A percentile compares a stretch with the other conserved stretches of the same genome.
phyloP scores from a whole-genome alignment of 345 rosid species.

The Eucalyptus cloeziana region DNA sequence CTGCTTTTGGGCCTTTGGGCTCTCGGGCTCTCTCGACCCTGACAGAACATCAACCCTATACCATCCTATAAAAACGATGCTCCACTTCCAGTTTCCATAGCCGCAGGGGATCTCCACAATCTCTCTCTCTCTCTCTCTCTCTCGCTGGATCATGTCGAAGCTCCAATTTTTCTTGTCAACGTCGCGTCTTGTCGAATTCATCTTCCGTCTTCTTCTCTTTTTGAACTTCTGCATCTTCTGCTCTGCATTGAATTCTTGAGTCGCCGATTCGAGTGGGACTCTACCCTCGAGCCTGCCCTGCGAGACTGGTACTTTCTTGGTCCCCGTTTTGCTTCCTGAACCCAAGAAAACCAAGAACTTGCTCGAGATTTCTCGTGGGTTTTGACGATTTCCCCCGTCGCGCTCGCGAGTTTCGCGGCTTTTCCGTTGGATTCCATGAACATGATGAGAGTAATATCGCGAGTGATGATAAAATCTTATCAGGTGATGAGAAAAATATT shows the following conservation, averaged over 20 bases:
- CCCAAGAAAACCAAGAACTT: background rate
- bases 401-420: background rate
- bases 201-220: background rate
- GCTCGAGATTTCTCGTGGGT: background rate
- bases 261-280: background rate
- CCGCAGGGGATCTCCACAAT: fast-evolving
- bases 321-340: background rate
- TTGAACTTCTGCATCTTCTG: background rate
- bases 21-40: background rate
- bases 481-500: background rate
- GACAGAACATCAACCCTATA: background rate
- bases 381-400: background rate
- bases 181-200: background rate
- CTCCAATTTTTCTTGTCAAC: background rate
- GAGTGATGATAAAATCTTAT: background rate
- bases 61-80: background rate
- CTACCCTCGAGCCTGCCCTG: background rate
- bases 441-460: background rate
- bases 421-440: background rate
- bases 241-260: background rate
- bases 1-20: background rate
- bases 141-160: fast-evolving
- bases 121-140: background rate
- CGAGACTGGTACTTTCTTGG: background rate
- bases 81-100: fast-evolving